Evolutionary conservation across 192 early-diverging fungal genomes (phyloP), one percentile per base, ranked within the genome.

Genomic region (Pilaira anomala): DNA sequence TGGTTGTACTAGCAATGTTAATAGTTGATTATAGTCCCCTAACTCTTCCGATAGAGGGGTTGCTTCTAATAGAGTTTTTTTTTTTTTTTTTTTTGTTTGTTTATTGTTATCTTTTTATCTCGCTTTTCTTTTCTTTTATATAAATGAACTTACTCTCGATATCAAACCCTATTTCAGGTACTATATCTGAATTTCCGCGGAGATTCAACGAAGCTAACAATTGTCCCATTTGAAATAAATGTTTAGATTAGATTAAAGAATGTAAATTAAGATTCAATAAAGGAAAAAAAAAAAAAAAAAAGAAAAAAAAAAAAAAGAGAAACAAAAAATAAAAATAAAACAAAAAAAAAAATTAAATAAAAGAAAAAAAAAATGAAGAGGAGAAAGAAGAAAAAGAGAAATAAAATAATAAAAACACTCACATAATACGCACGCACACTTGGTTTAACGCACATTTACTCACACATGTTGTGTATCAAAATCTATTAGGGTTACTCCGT

Each of bases 41-140:
- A 70, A 57, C 71, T 91, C 89, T 42, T 85, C 84, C n/a, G 82
- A 68, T 26, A 82, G 80, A 33, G 89, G 85, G 14, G 72, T 73
- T 7, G 74, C 69, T 29, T 76, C 81, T 83, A 36, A 18, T 54
- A 44, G 24, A 36, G 6, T 36, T 36, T 36, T 3, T 33, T 2
- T 2, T 33, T 51, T 48, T 48, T 72, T 67, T n/a, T 68, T 11
- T 3, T 21, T 24, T 24, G 14, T 16, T n/a, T 33, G 4, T 18
- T 33, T 29, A 7, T 52, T 54, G 6, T 21, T 54, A 18, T 19
- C 18, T 26, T 19, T 24, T 48, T 22, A 21, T 48, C 21, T 48
- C 2, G n/a, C 21, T 0, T 16, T 29, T 16, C 14, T 1, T 24
- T 52, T 52, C 9, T n/a, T 52, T n/a, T 52, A 56, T 60, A 28